A percentile compares a stretch with the other conserved stretches of the same genome.
Conservation (phyloP, 805 yeast species). For the Nakazawaea holstii region DNA sequence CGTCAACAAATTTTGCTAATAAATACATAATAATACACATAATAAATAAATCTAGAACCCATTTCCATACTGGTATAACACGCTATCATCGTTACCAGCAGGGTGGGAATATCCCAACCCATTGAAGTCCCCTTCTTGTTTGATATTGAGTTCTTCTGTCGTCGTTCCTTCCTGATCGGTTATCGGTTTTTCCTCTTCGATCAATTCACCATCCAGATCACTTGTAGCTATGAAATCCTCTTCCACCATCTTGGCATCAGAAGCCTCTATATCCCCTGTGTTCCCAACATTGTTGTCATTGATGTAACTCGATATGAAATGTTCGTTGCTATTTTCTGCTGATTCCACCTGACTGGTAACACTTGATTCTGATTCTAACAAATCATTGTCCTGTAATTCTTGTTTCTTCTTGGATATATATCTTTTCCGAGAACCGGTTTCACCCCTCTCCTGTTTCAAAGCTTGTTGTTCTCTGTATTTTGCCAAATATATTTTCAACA, state of each 20-base stretch:
- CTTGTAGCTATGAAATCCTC: background rate
- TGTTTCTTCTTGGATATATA: background rate
- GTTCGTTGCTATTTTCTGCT: background rate
- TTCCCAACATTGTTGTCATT: background rate
- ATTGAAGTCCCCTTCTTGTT: conserved; percentile 6
- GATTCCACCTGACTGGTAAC: background rate
- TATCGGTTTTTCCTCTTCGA: background rate
- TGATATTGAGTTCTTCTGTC: conserved; percentile 1
- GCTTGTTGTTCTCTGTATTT: conserved; percentile 74
- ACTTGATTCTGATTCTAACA: background rate
- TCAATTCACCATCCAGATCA: background rate
- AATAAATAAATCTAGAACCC: conserved; percentile 2
- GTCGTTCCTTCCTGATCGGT: background rate
- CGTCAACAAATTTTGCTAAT: background rate
- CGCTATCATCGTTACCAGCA: background rate
- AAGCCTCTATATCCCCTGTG: background rate
- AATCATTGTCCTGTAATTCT: background rate
- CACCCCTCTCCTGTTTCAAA: conserved; percentile 61
- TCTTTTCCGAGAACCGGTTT: conserved; percentile 16
- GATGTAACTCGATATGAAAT: conserved; percentile 3
- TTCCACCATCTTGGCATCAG: no score
- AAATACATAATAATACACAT: conserved; percentile 1
- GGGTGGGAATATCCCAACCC: background rate
- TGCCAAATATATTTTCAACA: conserved; percentile 61
- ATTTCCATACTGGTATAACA: conserved; percentile 7